Base-by-base conservation (phyloP, 1,139 yeast genomes). In the Scheffersomyces segobiensis region DNA sequence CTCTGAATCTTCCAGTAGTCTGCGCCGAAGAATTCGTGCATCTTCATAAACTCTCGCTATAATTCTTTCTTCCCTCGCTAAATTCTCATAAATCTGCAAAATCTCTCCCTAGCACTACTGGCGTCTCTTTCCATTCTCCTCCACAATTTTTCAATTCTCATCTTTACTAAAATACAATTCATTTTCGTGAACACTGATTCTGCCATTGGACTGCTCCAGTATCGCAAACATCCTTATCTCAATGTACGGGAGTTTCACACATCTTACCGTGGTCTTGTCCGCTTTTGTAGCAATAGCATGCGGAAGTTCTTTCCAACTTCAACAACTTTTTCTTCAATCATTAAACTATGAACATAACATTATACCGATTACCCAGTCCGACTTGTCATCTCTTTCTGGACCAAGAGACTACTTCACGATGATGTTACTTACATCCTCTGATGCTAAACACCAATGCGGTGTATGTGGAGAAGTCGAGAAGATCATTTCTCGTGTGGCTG, bases 371-470 rank as follows among this genome's bases (percentile, higher is more conserved):
- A 57, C 66, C 49, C 70, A 72, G 57, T 68, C 76, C 12, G 73
- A 76, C 57, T 72, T 78, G 53, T 69, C 76, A 32, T 54, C 68
- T 1, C 62, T 80, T 46, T 63, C 73, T 5, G 81, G 78, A 0
- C 71, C 73, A 3, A 72, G 81, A 54, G 81, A 78, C 52, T 77
- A 82, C 68, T 78, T 69, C 64, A 67, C 82, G 22, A 70, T 84
- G 3, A 55, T 83, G 5, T 69, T 80, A 24, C 73, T 84, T 53
- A 85, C 89, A 0, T 77, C 86, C 7, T 66, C 75, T 0, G 71
- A 69, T 42, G 70, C 70, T 12, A 69, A 74, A 5, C 72, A 74
- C 55, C 71, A 65, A 5, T 86, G 89, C 64, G 70, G 60, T 0
- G 65, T 75, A 47, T 86, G 89, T 63, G 59, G 58, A 10, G 73